Evolutionary conservation across 805 yeast genomes (phyloP).

Genomic region (Scheffersomyces lignosus): DNA sequence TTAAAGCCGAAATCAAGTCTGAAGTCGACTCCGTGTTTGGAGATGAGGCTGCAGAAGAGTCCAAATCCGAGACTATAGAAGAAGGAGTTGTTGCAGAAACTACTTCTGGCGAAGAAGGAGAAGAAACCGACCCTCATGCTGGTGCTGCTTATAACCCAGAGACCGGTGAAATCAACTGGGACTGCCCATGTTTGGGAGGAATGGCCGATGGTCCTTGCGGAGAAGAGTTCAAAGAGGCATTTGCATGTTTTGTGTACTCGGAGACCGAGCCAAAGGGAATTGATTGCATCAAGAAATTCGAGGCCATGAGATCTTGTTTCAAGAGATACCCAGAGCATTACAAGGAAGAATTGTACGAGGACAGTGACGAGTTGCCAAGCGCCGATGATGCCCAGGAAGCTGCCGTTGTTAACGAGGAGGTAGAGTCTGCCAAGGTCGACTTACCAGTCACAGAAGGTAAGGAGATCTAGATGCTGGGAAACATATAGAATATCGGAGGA

Average conservation of each 20-base stretch:
- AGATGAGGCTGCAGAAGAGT: constrained; percentile 8
- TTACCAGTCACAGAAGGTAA: no score
- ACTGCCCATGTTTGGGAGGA: constrained; percentile 98
- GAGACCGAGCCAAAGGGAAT: constrained; percentile 95
- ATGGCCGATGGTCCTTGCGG: constrained; percentile 99
- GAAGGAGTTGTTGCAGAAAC: constrained; percentile 1
- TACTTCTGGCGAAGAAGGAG: constrained; percentile 7
- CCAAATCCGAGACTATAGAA: constrained; percentile 4
- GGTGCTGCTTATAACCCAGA: constrained; percentile 88
- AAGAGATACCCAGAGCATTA: constrained; percentile 89
- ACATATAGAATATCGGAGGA: no score
- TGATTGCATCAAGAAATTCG: constrained; percentile 90
- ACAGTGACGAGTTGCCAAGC: constrained; percentile 61
- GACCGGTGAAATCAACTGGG: constrained; percentile 99
- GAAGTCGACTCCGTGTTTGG: no score
- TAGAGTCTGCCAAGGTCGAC: no score
- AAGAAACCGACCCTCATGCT: constrained; percentile 34
- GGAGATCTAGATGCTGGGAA: no score
- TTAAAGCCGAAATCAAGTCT: constrained; percentile 1
- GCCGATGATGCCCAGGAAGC: no score
- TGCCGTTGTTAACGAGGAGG: no score
- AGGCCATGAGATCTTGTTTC: constrained; percentile 92
- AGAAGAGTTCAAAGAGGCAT: constrained; percentile 90
- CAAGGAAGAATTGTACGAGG: constrained; percentile 86
- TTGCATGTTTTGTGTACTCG: constrained; percentile 91